phyloP scores from a whole-genome alignment of 768 basidiomycete species.

The Tulasnella sp. region DNA sequence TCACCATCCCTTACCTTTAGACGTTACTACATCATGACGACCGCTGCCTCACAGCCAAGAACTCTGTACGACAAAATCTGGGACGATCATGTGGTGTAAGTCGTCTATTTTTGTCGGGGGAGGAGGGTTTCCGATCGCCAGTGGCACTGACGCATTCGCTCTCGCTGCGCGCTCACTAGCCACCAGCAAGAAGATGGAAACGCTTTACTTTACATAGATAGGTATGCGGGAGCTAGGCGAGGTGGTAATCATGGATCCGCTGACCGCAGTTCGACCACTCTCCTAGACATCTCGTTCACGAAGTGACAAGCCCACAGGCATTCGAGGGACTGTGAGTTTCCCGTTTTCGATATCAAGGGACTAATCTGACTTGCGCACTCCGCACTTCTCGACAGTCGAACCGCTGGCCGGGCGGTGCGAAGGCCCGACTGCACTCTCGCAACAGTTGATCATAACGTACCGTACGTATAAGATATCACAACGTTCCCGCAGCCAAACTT shows the following conservation, averaged over 20 bases:
- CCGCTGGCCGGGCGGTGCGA: slow-evolving; percentile 70
- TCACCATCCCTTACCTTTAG: slow-evolving; percentile 15
- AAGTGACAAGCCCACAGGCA: slow-evolving; percentile 92
- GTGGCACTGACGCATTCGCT: slow-evolving; percentile 13
- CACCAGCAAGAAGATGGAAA: slow-evolving; percentile 63
- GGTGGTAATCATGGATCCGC: background rate
- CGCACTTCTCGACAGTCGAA: slow-evolving; percentile 40
- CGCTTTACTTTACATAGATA: slow-evolving; percentile 78
- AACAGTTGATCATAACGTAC: slow-evolving; percentile 84
- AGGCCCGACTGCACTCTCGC: slow-evolving; percentile 86
- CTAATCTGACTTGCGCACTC: background rate
- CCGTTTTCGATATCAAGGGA: background rate
- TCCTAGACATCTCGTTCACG: slow-evolving; percentile 65
- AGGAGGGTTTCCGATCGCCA: background rate
- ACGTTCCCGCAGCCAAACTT: background rate
- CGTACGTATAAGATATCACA: slow-evolving; percentile 49
- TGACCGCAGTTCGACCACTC: background rate
- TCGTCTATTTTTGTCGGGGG: slow-evolving; percentile 15
- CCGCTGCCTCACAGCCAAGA: slow-evolving; percentile 58
- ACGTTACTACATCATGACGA: slow-evolving; percentile 47
- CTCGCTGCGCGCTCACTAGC: slow-evolving; percentile 50
- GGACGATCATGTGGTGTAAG: slow-evolving; percentile 93
- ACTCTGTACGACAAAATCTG: slow-evolving; percentile 98
- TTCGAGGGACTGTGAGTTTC: slow-evolving; percentile 65
- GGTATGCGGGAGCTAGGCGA: slow-evolving; percentile 43